These are phyloP conservation scores for Tetracladium maxilliforme DNA, from an alignment of 2,329 filamentous ascomycete genomes.

Conservation along the genomic window DNA sequence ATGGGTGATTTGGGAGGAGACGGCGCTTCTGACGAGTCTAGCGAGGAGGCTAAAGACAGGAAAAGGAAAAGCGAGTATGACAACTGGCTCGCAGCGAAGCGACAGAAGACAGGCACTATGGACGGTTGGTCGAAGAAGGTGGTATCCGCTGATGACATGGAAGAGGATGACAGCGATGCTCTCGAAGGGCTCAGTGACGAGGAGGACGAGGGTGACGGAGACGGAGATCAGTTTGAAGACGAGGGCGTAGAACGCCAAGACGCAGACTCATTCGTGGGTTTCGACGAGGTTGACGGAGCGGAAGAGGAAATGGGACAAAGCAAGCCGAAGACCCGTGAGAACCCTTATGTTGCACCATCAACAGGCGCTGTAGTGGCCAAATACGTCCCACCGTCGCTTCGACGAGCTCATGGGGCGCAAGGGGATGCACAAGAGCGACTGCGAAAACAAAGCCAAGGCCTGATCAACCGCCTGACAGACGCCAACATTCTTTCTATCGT, in stretches of 20 bases:
- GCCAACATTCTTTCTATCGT: constrained; percentile 78
- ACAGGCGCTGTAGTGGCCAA: constrained; percentile 41
- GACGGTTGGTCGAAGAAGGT: constrained; percentile 7
- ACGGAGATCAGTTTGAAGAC: constrained; percentile 11
- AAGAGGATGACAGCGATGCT: constrained; percentile 7
- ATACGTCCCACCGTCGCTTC: constrained; percentile 80
- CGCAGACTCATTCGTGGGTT: constrained; percentile 9
- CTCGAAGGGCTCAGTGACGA: constrained; percentile 3
- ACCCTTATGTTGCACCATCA: constrained; percentile 72
- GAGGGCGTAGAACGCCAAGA: constrained; percentile 9
- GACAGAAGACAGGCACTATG: constrained; percentile 25
- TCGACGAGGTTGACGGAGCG: constrained; percentile 15
- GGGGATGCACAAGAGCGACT: constrained; percentile 54
- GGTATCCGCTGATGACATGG: constrained; percentile 2
- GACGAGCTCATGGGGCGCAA: constrained; percentile 46
- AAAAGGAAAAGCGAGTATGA: constrained; percentile 42
- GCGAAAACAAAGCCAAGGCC: constrained; percentile 68
- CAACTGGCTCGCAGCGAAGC: constrained; percentile 44
- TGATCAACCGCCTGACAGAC: constrained; percentile 87
- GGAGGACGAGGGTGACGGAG: constrained; percentile 9
- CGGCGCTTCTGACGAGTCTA: constrained; percentile 28
- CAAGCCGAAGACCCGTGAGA: constrained; percentile 66
- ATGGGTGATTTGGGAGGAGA: constrained; percentile 39
- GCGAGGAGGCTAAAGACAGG: constrained; percentile 31
- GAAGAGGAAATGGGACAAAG: constrained; percentile 20